Conservation (phyloP, 768 basidiomycete species). For the Boletus pseudopeckii region DNA sequence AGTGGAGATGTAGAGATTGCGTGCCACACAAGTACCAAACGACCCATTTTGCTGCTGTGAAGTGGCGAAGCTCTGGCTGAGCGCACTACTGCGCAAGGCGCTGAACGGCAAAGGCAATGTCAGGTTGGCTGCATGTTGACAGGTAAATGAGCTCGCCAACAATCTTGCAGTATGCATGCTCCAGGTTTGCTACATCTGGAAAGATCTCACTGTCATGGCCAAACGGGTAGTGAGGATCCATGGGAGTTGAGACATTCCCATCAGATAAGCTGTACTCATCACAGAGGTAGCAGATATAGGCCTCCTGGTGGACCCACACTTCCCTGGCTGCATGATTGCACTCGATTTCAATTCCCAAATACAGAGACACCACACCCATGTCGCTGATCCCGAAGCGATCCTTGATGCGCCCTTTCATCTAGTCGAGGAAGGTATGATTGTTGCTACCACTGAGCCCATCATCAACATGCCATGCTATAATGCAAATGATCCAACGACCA, state of each 20-base stretch:
- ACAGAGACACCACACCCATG: neutral
- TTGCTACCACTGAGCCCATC: neutral
- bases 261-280: neutral
- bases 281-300: neutral
- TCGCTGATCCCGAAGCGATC: neutral
- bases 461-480: constrained; percentile 12
- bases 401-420: neutral
- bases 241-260: neutral
- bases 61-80: too few relatives aligned
- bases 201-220: neutral
- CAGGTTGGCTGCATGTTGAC: too few relatives aligned
- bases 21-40: too few relatives aligned
- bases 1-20: too few relatives aligned
- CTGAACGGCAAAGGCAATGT: too few relatives aligned
- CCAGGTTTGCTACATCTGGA: too few relatives aligned
- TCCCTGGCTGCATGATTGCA: neutral
- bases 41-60: too few relatives aligned
- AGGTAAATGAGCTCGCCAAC: too few relatives aligned
- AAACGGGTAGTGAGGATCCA: neutral
- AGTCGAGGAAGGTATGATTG: neutral
- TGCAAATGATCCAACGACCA: neutral
- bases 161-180: too few relatives aligned
- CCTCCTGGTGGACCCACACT: neutral
- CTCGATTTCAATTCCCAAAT: neutral
- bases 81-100: too few relatives aligned